Evolutionary conservation across 371 early-diverging fungal genomes (phyloP).

Genomic region (Rhizomucor pusillus): DNA sequence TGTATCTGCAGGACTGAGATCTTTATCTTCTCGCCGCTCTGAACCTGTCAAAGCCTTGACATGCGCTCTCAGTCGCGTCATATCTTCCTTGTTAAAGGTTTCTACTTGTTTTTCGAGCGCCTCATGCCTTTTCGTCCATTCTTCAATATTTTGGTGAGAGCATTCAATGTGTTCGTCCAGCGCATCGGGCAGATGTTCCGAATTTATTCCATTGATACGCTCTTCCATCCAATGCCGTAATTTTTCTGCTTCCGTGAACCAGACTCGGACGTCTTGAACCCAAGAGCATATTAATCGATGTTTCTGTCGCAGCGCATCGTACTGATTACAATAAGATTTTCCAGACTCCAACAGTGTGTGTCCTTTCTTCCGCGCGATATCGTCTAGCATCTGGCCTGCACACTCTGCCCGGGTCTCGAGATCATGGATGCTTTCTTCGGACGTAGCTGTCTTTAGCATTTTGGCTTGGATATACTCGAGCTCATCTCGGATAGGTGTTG

Average conservation of each 20-base stretch:
- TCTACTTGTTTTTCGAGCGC: slow-evolving; percentile 30
- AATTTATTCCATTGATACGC: slow-evolving; percentile 29
- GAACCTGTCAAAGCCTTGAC: slow-evolving; percentile 46
- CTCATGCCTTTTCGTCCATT: slow-evolving; percentile 23
- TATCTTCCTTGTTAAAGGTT: slow-evolving; percentile 44
- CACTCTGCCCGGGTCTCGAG: slow-evolving; percentile 27
- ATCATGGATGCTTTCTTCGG: slow-evolving; percentile 34
- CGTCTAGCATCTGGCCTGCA: slow-evolving; percentile 14
- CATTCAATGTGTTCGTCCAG: slow-evolving; percentile 7
- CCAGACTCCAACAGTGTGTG: neutral
- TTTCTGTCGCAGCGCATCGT: slow-evolving; percentile 24
- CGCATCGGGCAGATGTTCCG: slow-evolving; percentile 10
- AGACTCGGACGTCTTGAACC: slow-evolving; percentile 51
- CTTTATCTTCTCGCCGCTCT: slow-evolving; percentile 23
- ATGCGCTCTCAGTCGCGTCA: slow-evolving; percentile 47
- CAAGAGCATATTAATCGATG: slow-evolving; percentile 33
- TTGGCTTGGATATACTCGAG: slow-evolving; percentile 49
- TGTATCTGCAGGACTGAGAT: slow-evolving; percentile 53
- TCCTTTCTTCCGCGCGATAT: slow-evolving; percentile 9
- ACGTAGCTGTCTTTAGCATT: slow-evolving; percentile 42
- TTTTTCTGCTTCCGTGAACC: slow-evolving; percentile 50
- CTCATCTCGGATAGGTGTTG: slow-evolving; percentile 37
- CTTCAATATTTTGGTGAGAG: slow-evolving; percentile 24
- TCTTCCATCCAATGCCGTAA: slow-evolving; percentile 45
- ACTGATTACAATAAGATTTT: slow-evolving; percentile 8